Evolutionary conservation across 139 green algal genomes (phyloP), one percentile per base, ranked within the genome.

Genomic region (Coelastrella sp.): DNA sequence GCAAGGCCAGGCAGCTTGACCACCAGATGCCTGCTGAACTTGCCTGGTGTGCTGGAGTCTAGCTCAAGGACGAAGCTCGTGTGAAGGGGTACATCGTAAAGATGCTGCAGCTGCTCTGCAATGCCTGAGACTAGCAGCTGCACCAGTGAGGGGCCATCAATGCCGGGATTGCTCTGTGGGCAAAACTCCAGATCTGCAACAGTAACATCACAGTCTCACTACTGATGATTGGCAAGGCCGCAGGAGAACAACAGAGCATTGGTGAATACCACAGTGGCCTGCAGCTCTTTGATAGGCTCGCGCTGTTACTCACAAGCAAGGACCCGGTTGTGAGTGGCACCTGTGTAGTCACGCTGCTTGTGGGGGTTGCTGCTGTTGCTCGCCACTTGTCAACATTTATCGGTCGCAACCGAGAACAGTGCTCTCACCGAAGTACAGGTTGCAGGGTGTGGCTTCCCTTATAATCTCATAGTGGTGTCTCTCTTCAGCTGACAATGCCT

Each of bases 161-260:
- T 10, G 14, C 90, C 91, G 2, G 93, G 83, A 85, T 98, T 98
- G 73, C 59, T 22, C 2, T 73, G 91, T 0, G 78, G 90, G 14
- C 80, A 74, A 78, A 92, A 98, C 92, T 99, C 97, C n/a, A 98
- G 86, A 89, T 98, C 92, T 94, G 71, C 56, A 66, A 19, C 8
- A 73, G 32, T 47, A 47, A 47, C 32, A 47, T 47, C 32, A 47
- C 32, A 47, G 32, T 47, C 32, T 47, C 32, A 47, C 32, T 47
- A 0, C 32, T 47, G 32, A 47, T 47, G 32, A 1, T 47, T 47
- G 32, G 32, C 32, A 47, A 47, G 32, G 32, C 32, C 32, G 32
- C 32, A 47, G 32, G 32, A 47, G 32, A 1, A 47, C 32, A 47
- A 47, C 32, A 47, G 32, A 47, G 0, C 32, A 47, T 2, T 47